Percentiles rank a stretch among this genome's conserved stretches.
Evolutionary conservation across 306 rosid genomes (phyloP).

Genomic region (Carpinus fangiana): DNA sequence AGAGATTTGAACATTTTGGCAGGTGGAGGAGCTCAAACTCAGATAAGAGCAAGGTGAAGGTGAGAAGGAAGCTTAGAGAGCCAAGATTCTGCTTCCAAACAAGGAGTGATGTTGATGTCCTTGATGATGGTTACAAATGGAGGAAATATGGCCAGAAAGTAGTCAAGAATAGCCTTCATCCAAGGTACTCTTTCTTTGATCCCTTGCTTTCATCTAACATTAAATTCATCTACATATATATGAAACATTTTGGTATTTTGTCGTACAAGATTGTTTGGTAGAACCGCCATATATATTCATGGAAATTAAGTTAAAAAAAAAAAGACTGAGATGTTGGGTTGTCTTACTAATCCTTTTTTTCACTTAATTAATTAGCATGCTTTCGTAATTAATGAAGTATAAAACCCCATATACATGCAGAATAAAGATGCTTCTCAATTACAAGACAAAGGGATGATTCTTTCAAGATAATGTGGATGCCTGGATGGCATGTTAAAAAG

Average conservation of each 20-base stretch:
- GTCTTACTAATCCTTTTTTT: too few relatives aligned
- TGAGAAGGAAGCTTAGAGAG: slow-evolving; percentile 93
- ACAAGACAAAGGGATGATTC: too few relatives aligned
- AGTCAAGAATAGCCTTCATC: slow-evolving; percentile 97
- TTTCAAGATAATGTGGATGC: neutral
- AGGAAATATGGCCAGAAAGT: slow-evolving; percentile 98
- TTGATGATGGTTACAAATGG: slow-evolving; percentile 99
- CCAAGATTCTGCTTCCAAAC: slow-evolving; percentile 99
- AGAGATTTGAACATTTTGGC: neutral
- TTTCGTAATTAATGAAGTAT: neutral
- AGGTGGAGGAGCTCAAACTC: slow-evolving; percentile 90
- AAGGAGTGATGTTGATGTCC: slow-evolving; percentile 97
- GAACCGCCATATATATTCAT: too few relatives aligned
- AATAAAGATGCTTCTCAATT: too few relatives aligned
- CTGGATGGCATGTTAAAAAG: neutral
- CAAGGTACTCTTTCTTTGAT: slow-evolving; percentile 54
- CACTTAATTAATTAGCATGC: neutral
- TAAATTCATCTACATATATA: neutral
- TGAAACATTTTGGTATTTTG: neutral
- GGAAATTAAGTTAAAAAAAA: too few relatives aligned
- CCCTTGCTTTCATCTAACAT: neutral
- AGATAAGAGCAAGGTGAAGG: slow-evolving; percentile 85
- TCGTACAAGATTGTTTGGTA: too few relatives aligned
- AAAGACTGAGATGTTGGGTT: too few relatives aligned
- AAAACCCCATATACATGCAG: too few relatives aligned